Evolutionary conservation across 306 rosid genomes (phyloP).

Genomic region (Lotus japonicus): DNA sequence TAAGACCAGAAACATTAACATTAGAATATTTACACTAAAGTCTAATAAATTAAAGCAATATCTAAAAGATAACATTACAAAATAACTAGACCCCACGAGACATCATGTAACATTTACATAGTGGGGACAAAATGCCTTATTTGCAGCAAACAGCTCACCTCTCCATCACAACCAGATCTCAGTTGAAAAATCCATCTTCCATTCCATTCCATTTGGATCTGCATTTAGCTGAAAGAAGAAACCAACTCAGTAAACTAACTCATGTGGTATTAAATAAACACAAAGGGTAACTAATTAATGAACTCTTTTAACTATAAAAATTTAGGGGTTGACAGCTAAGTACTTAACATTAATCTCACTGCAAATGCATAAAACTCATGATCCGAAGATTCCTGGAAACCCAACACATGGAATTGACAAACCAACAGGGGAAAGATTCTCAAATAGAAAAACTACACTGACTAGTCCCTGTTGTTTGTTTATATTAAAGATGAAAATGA

Average conservation of each 20-base stretch:
- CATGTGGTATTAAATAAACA: slow-evolving; percentile 31
- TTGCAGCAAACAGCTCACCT: slow-evolving; percentile 37
- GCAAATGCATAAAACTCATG: slow-evolving; percentile 16
- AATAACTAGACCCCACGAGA: slow-evolving; percentile 35
- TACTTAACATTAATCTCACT: slow-evolving; percentile 16
- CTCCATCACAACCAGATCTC: slow-evolving; percentile 25
- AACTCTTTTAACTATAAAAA: slow-evolving; percentile 13
- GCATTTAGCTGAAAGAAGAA: slow-evolving; percentile 17
- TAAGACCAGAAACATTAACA: slow-evolving; percentile 9
- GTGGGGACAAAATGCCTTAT: slow-evolving; percentile 41
- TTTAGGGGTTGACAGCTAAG: slow-evolving; percentile 7
- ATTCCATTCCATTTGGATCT: slow-evolving; percentile 38
- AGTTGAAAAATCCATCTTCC: slow-evolving; percentile 20
- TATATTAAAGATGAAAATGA: slow-evolving; percentile 31
- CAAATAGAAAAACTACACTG: slow-evolving; percentile 29
- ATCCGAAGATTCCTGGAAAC: slow-evolving; percentile 29
- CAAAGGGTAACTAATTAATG: slow-evolving; percentile 20
- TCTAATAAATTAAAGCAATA: slow-evolving; percentile 24
- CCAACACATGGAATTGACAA: slow-evolving; percentile 24
- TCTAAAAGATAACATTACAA: slow-evolving; percentile 30
- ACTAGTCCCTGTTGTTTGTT: slow-evolving; percentile 15
- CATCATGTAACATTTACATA: slow-evolving; percentile 23
- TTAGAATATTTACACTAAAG: slow-evolving; percentile 26
- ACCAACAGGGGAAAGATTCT: slow-evolving; percentile 40
- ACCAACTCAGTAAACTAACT: slow-evolving; percentile 32